These are phyloP conservation scores for Petunia hybrid DNA, from an alignment of 305 asterid species.

Conservation along the genomic window DNA sequence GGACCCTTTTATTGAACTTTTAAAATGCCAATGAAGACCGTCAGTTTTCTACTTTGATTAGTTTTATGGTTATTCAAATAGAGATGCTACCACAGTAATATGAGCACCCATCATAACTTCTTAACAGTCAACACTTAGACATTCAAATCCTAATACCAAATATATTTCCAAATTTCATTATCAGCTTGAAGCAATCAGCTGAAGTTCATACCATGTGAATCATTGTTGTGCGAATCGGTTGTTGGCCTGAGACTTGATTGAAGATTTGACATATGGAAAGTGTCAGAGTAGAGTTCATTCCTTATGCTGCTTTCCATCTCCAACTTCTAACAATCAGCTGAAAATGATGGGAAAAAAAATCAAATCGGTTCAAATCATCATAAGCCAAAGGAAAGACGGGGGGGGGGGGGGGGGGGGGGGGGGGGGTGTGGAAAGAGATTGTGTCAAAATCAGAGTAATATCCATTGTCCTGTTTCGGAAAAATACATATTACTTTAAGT, in stretches of 20 bases:
- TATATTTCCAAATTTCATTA: conserved; percentile 13
- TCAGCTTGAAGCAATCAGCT: conserved; percentile 14
- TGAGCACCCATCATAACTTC: background rate
- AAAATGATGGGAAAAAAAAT: background rate
- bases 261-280: conserved; percentile 21
- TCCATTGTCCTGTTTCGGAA: too few species aligned
- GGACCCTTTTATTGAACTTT: background rate
- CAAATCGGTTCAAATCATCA: conserved; percentile 1
- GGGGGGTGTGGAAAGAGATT: too few species aligned
- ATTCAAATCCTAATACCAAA: conserved; percentile 19
- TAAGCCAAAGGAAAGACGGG: background rate
- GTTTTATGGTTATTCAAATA: background rate
- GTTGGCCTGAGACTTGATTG: conserved; percentile 15
- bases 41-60: background rate
- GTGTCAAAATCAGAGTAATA: too few species aligned
- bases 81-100: background rate
- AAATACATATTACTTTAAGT: too few species aligned
- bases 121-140: background rate
- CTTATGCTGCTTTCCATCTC: conserved; percentile 36
- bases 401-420: too few species aligned
- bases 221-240: background rate
- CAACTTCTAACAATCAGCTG: background rate
- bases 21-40: background rate
- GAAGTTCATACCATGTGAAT: conserved; percentile 32
- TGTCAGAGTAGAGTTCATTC: conserved; percentile 35